These are phyloP conservation scores for Calonectria pauciramosa DNA, from an alignment of 2,329 filamentous ascomycete genomes.

Conservation along the genomic window DNA sequence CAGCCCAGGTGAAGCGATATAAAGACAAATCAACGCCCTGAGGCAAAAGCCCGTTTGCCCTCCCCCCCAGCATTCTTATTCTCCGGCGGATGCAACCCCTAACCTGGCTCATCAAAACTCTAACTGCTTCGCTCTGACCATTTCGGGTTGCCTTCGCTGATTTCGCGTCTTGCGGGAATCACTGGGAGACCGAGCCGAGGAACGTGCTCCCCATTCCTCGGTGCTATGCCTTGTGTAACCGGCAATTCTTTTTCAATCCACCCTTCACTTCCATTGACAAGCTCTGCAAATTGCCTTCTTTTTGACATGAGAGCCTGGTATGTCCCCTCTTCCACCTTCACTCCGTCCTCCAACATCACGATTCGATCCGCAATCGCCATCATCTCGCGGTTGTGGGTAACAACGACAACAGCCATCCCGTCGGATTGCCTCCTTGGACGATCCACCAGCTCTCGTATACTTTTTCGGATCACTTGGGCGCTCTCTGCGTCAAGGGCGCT, in stretches of 20 bases:
- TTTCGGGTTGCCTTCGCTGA: background rate
- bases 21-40: background rate
- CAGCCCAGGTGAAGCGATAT: background rate
- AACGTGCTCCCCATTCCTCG: background rate
- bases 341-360: conserved; percentile 77
- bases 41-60: background rate
- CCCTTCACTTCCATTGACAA: conserved; percentile 55
- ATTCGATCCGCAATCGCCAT: conserved; percentile 84
- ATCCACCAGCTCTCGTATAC: conserved; percentile 68
- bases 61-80: background rate
- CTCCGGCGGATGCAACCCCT: background rate
- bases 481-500: conserved; percentile 81
- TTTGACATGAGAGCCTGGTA: conserved; percentile 71
- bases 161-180: background rate
- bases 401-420: conserved; percentile 79
- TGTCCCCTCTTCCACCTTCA: conserved; percentile 75
- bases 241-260: background rate
- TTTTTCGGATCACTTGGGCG: conserved; percentile 73
- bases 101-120: background rate
- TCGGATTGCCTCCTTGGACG: conserved; percentile 33
- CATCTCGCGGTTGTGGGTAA: conserved; percentile 89
- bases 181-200: background rate
- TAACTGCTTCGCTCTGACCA: background rate
- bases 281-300: conserved; percentile 61
- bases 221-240: background rate